Base-by-base conservation (phyloP, 1,284 basidiomycete species). In the Heimioporus punctisporus region DNA sequence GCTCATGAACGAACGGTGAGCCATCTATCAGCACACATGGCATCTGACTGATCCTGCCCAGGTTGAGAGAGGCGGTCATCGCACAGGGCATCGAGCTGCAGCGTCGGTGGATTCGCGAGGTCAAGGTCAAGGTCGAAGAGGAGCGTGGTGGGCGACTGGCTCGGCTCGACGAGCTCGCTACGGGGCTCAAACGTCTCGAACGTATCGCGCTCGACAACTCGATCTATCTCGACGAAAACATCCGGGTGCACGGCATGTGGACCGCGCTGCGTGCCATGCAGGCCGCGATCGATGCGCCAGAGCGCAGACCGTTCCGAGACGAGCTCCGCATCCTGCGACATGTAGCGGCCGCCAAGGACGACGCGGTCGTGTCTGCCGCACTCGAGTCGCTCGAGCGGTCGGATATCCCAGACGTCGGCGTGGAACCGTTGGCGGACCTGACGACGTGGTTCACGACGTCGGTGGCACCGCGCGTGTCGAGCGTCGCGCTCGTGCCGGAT, bases 21-120 rank as follows among this genome's bases (percentile, higher is more conserved):
- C 52, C 21, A 12, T 28, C 5, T 19, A 37, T 8, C n/a, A n/a
- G n/a, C n/a, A n/a, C n/a, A n/a, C n/a, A n/a, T n/a, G n/a, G 31
- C 25, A 30, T 55, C 43, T 19, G 5, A 24, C 30, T n/a, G 24
- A 39, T 23, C 44, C 42, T 46, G 34, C 23, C 11, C 57, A 95
- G 95, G 46, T 81, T 99, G 59, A 93, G 91, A 70, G 93, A 97
- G 70, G 96, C 97, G 71, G 95, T 99, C 55, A 84, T 98, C 46
- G 90, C 95, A 6, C 96, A 98, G 72, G 97, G 96, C 24, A 95
- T 99, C 63, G 97, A 98, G 76, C 86, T 98, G 45, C 97, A 99
- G 72, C 87, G 95, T 50, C 84, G 93, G 59, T 99, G 97, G 96
- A 92, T 98, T 55, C 87, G 93, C 45, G 95, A 98, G 53, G 90